Evolutionary conservation across 805 yeast species (phyloP).

Genomic region (Priceomyces medius): DNA sequence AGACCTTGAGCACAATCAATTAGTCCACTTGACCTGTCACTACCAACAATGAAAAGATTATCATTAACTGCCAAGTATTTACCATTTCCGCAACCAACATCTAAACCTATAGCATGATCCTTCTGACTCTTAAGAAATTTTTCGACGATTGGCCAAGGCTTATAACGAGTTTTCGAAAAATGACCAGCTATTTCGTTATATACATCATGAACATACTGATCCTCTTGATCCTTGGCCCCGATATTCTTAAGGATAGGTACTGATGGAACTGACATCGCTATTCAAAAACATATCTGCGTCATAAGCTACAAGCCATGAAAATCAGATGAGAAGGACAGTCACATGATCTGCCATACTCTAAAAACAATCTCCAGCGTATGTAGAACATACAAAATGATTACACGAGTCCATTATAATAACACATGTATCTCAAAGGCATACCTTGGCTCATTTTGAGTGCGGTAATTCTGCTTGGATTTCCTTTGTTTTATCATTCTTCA

Average conservation of each 20-base stretch:
- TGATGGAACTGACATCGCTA: constrained; percentile 29
- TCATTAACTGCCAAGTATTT: constrained; percentile 77
- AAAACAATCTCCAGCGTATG: no score
- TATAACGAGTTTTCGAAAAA: constrained; percentile 90
- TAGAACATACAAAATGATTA: no score
- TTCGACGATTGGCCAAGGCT: constrained; percentile 97
- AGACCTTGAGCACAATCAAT: constrained; percentile 59
- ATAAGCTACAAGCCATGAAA: not conserved
- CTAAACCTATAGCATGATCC: constrained; percentile 72
- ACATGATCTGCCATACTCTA: not conserved
- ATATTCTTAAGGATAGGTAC: constrained; percentile 18
- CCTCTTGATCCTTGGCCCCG: constrained; percentile 62
- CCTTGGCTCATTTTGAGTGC: not conserved
- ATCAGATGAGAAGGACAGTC: not conserved
- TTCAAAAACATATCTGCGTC: not conserved
- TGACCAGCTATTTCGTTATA: constrained; percentile 91
- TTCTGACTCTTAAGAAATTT: constrained; percentile 52
- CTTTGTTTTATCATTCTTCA: not conserved
- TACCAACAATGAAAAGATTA: constrained; percentile 69
- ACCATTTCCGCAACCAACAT: constrained; percentile 97
- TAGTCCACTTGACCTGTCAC: constrained; percentile 69
- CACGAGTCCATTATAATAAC: not conserved
- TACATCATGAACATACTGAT: constrained; percentile 81
- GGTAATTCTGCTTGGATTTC: not conserved
- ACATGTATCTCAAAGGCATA: constrained; percentile 1